These are phyloP conservation scores for Acanthamoeba lenticulata DNA, from an alignment of 208 protist species.

Conservation along the genomic window DNA sequence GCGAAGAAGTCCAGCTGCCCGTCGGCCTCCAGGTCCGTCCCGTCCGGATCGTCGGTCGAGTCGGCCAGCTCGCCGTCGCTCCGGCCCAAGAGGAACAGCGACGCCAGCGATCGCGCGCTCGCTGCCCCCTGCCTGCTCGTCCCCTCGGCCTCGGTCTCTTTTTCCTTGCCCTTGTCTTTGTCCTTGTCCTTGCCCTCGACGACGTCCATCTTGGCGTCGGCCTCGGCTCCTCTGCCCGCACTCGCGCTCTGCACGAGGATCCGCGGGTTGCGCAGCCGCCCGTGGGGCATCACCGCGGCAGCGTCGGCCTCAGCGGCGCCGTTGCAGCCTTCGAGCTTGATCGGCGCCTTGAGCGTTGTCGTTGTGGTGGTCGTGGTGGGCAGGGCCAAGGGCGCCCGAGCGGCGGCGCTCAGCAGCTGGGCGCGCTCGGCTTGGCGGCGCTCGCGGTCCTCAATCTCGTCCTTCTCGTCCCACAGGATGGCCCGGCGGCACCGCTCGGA, in stretches of 20 bases:
- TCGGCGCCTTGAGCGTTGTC: no score
- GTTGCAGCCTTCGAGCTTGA: not conserved
- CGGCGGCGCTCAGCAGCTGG: no score
- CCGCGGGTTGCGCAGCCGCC: not conserved
- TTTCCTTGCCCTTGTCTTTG: not conserved
- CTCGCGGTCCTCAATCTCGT: not conserved
- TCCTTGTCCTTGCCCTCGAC: not conserved
- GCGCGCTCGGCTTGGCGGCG: not conserved
- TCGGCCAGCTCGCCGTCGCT: not conserved
- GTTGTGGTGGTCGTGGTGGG: no score
- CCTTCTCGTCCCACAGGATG: not conserved
- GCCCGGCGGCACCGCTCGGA: not conserved
- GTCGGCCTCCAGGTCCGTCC: not conserved
- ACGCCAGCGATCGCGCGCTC: not conserved
- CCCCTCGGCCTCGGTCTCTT: not conserved
- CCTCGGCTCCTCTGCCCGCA: no score
- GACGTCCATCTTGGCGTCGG: not conserved
- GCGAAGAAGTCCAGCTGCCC: not conserved
- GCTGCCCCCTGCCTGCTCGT: not conserved
- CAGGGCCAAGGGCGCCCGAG: not conserved
- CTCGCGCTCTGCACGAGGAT: not conserved
- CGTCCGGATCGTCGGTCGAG: not conserved
- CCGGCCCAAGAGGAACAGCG: not conserved
- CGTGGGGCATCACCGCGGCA: not conserved
- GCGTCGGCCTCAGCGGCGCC: not conserved